Percentiles rank a stretch among this genome's conserved stretches.
Evolutionary conservation across 305 asterid species (phyloP).

Genomic region (Plantago rigida): DNA sequence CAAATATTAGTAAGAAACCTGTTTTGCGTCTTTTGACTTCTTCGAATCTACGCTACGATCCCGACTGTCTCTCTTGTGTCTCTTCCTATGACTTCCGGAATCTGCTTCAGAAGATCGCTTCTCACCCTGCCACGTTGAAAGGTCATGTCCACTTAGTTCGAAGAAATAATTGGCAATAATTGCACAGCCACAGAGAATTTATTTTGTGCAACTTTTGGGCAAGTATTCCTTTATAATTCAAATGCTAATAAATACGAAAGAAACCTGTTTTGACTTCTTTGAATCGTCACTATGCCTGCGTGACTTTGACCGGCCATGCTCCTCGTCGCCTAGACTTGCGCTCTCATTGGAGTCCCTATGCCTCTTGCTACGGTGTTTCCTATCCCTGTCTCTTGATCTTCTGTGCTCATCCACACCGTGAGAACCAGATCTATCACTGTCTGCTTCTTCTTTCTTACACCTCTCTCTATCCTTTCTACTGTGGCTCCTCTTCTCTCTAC

Average conservation of each 20-base stretch:
- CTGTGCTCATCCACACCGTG: constrained; percentile 43
- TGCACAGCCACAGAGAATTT: not conserved
- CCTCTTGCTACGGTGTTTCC: constrained; percentile 45
- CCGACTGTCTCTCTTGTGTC: constrained; percentile 4
- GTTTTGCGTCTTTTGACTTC: not conserved
- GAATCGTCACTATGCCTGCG: constrained; percentile 4
- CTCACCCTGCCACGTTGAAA: not conserved
- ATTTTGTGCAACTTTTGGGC: not conserved
- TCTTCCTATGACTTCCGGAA: constrained; percentile 6
- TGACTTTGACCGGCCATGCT: not conserved
- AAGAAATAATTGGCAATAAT: not conserved
- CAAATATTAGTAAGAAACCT: too few relatives aligned
- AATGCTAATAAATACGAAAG: not conserved
- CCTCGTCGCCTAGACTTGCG: not conserved
- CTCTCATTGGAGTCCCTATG: constrained; percentile 16
- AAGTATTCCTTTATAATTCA: not conserved
- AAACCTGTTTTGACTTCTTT: constrained; percentile 8
- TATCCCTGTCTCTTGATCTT: constrained; percentile 45
- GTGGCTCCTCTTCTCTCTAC: constrained; percentile 38
- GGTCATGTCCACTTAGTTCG: not conserved
- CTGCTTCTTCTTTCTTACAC: constrained; percentile 42
- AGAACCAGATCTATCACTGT: constrained; percentile 46
- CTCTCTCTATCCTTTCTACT: constrained; percentile 49
- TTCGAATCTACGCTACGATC: not conserved
- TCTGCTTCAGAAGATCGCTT: constrained; percentile 8